A percentile compares a stretch with the other conserved stretches of the same genome.
These are phyloP conservation scores for Roridomyces roridus DNA, from an alignment of 768 basidiomycete species.

Conservation along the genomic window DNA sequence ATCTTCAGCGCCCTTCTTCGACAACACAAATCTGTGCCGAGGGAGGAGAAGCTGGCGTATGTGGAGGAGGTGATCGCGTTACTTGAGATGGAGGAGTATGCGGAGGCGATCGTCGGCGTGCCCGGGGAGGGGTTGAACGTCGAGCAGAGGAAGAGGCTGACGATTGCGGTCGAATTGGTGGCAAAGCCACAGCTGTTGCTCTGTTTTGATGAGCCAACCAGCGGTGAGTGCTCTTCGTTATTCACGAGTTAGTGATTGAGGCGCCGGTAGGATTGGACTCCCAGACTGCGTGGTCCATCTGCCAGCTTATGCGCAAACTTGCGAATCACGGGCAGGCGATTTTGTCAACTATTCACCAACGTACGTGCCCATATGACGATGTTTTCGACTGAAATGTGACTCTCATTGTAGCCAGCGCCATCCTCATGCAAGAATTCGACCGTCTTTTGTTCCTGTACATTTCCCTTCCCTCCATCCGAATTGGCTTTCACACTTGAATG, in stretches of 20 bases:
- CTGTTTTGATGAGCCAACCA: constrained; percentile 69
- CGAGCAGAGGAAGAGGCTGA: constrained; percentile 54
- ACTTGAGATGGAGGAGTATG: constrained; percentile 52
- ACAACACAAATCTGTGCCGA: constrained; percentile 45
- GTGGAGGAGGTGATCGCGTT: constrained; percentile 53
- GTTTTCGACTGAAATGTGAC: constrained; percentile 55
- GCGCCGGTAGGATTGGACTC: constrained; percentile 45
- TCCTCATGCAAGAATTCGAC: no score
- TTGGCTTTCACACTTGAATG: no score
- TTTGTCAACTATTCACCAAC: constrained; percentile 51
- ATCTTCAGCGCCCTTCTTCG: constrained; percentile 53
- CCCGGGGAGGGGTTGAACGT: constrained; percentile 41
- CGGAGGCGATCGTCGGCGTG: constrained; percentile 53
- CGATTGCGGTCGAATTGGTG: constrained; percentile 61
- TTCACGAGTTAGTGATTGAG: no score
- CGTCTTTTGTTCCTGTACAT: constrained; percentile 18
- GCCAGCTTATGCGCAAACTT: constrained; percentile 55
- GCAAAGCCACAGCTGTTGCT: constrained; percentile 57
- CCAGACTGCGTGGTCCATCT: constrained; percentile 57
- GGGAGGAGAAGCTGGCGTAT: constrained; percentile 50
- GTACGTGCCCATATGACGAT: background rate
- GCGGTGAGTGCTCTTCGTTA: constrained; percentile 37
- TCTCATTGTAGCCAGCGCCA: no score
- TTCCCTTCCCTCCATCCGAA: no score
- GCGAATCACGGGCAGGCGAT: constrained; percentile 62